A percentile compares a stretch with the other conserved stretches of the same genome.
phyloP scores from a whole-genome alignment of 176 grass and related monocot species.

The Ananas comosus region DNA sequence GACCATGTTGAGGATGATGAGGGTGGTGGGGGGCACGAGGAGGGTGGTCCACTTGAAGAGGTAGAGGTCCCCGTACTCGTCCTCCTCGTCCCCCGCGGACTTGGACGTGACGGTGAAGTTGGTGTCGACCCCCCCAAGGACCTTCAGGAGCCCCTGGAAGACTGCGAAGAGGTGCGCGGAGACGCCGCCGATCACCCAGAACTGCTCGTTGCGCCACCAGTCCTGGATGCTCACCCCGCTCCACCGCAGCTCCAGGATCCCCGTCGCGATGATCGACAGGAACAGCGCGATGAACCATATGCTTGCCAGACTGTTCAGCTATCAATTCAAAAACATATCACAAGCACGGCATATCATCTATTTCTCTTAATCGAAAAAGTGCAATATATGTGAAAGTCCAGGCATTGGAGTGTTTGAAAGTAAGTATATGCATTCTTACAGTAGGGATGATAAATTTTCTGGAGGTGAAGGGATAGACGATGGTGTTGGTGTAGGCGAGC shows the following conservation, averaged over 20 bases:
- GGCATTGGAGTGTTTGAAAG: neutral
- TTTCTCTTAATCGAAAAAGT: too few relatives aligned
- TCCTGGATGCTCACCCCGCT: constrained; percentile 91
- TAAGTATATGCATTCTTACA: constrained; percentile 20
- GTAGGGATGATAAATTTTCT: constrained; percentile 93
- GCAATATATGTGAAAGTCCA: neutral
- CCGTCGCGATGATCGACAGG: constrained; percentile 77
- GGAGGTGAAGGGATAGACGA: constrained; percentile 93
- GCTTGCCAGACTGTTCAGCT: constrained; percentile 83
- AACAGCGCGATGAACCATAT: constrained; percentile 90
- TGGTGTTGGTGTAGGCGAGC: constrained; percentile 95
- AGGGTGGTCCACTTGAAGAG: constrained; percentile 97
- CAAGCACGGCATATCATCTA: neutral
- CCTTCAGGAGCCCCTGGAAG: constrained; percentile 94
- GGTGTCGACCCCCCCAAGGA: constrained; percentile 71
- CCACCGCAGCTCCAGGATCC: constrained; percentile 74
- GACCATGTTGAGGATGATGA: constrained; percentile 99
- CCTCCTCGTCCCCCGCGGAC: constrained; percentile 50
- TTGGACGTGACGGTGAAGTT: constrained; percentile 98
- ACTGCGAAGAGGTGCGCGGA: constrained; percentile 83
- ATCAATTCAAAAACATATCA: neutral
- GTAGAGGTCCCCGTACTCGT: constrained; percentile 74
- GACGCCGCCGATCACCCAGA: constrained; percentile 87
- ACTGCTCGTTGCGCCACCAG: constrained; percentile 93
- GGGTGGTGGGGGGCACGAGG: constrained; percentile 65